These are phyloP conservation scores for Claviceps maximensis DNA, from an alignment of 2,329 filamentous ascomycete species.

Conservation along the genomic window DNA sequence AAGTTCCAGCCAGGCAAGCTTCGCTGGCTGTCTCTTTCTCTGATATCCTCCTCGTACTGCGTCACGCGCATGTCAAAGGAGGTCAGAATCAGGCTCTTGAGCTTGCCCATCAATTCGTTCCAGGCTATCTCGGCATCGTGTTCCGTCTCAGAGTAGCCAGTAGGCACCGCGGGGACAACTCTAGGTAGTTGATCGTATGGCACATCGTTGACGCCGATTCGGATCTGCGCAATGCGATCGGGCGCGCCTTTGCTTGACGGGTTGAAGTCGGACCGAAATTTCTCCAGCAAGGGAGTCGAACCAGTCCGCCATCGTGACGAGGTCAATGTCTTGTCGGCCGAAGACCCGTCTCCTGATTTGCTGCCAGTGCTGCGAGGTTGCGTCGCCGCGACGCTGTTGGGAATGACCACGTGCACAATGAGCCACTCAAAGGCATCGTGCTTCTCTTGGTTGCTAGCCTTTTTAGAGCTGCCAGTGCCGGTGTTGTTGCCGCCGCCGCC, in stretches of 20 bases:
- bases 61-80: constrained; percentile 85
- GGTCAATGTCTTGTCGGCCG: constrained; percentile 52
- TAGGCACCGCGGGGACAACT: constrained; percentile 49
- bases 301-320: constrained; percentile 66
- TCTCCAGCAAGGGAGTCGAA: constrained; percentile 75
- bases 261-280: constrained; percentile 83
- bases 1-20: constrained; percentile 95
- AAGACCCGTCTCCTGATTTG: constrained; percentile 35
- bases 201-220: constrained; percentile 58
- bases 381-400: constrained; percentile 67
- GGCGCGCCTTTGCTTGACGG: constrained; percentile 52
- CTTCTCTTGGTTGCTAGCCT: constrained; percentile 61
- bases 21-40: constrained; percentile 81
- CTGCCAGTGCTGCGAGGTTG: constrained; percentile 52
- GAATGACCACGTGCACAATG: constrained; percentile 81
- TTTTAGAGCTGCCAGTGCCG: constrained; percentile 26
- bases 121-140: constrained; percentile 73
- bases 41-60: constrained; percentile 95
- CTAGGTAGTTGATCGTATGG: constrained; percentile 51
- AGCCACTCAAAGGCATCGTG: constrained; percentile 97
- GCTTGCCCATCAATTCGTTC: constrained; percentile 69
- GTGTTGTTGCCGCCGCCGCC: constrained; percentile 16
- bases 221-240: constrained; percentile 75
- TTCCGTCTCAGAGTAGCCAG: constrained; percentile 54
- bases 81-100: constrained; percentile 74